These are phyloP conservation scores for Ascochyta clinopodiicola DNA, from an alignment of 2,329 filamentous ascomycete genomes.

Conservation along the genomic window DNA sequence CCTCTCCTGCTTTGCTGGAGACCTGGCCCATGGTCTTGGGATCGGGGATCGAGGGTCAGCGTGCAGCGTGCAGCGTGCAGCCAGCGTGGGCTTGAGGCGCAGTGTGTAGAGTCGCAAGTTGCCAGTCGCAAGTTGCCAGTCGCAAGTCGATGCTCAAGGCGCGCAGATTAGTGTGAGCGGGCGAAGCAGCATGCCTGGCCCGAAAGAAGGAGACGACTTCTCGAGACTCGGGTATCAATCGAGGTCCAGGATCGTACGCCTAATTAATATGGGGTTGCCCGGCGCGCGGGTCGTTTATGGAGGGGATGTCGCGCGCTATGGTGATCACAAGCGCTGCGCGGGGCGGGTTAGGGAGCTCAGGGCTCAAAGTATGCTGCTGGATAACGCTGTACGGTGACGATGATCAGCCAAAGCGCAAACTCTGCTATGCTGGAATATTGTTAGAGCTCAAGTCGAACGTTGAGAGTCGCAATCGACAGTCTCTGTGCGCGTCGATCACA, in stretches of 20 bases:
- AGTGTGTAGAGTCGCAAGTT: constrained; percentile 4
- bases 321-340: constrained; percentile 23
- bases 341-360: constrained; percentile 10
- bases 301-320: constrained; percentile 29
- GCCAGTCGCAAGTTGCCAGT: too few relatives aligned
- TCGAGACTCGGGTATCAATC: constrained; percentile 16
- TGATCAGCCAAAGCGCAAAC: background rate
- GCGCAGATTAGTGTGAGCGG: constrained; percentile 29
- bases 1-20: constrained; percentile 82
- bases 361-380: constrained; percentile 12
- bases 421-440: background rate
- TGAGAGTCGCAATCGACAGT: constrained; percentile 2
- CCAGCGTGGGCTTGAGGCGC: constrained; percentile 21
- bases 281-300: constrained; percentile 30
- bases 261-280: constrained; percentile 42
- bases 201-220: constrained; percentile 19
- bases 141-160: constrained; percentile 34
- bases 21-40: constrained; percentile 79
- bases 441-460: background rate
- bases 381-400: constrained; percentile 12
- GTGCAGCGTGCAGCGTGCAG: constrained; percentile 22
- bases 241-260: constrained; percentile 25
- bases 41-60: constrained; percentile 6
- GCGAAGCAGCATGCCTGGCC: constrained; percentile 42
- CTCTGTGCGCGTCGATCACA: constrained; percentile 16